These are phyloP conservation scores for Colletotrichum spaethianum DNA, from an alignment of 2,329 filamentous ascomycete species.

Conservation along the genomic window DNA sequence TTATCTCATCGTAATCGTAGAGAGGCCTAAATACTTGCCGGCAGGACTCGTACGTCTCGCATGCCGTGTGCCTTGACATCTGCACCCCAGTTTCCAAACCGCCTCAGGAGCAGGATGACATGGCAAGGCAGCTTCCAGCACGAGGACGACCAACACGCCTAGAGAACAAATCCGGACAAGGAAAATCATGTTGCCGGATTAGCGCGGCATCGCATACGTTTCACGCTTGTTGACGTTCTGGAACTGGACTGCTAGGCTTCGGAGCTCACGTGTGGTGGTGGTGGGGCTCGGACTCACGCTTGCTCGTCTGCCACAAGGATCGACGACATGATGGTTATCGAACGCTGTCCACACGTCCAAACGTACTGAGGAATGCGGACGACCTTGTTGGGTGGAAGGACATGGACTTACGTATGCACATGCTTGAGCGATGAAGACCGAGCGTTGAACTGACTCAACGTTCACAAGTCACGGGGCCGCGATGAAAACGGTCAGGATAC, in stretches of 20 bases:
- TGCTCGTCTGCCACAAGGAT: not conserved
- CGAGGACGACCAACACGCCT: not conserved
- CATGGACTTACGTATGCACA: not conserved
- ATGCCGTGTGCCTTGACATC: not conserved
- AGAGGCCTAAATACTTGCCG: not conserved
- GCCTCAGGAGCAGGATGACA: not conserved
- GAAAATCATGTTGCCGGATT: not conserved
- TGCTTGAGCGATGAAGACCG: conserved; percentile 18
- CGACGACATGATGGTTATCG: conserved; percentile 10
- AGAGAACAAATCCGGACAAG: not conserved
- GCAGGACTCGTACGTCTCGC: not conserved
- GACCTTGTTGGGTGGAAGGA: not conserved
- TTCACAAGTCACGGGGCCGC: conserved; percentile 5
- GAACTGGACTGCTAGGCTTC: conserved; percentile 14
- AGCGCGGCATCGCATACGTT: conserved; percentile 28
- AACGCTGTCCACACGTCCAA: not conserved
- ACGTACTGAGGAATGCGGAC: conserved; percentile 5
- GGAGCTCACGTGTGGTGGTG: not conserved
- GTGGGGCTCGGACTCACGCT: not conserved
- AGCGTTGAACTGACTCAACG: not conserved
- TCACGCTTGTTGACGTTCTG: conserved; percentile 32
- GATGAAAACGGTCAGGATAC: not conserved
- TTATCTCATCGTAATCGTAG: not conserved
- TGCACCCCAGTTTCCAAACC: not conserved
- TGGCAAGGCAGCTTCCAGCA: not conserved